phyloP scores from a whole-genome alignment of 2,329 filamentous ascomycete genomes.

The Diaporthe longicolla region DNA sequence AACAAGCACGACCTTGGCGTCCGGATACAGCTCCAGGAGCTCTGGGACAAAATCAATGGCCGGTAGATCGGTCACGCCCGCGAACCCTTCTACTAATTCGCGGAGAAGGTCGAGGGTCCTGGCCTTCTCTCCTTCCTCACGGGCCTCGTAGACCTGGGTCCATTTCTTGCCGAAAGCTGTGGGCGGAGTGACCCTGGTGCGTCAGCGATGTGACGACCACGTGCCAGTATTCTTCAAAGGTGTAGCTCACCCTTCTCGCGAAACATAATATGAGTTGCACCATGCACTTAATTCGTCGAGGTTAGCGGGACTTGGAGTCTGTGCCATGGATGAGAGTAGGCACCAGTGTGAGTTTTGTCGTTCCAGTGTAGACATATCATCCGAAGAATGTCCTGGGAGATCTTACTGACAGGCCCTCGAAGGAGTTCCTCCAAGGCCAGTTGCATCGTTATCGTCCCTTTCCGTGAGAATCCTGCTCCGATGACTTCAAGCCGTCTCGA shows the following conservation, averaged over 20 bases:
- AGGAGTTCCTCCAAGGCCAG: constrained; percentile 14
- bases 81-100: constrained; percentile 54
- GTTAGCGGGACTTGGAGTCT: not conserved
- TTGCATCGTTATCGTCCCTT: constrained; percentile 4
- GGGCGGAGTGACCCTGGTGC: not conserved
- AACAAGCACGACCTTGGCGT: constrained; percentile 58
- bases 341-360: too few species aligned
- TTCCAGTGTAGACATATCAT: not conserved
- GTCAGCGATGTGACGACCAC: not conserved
- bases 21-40: constrained; percentile 58
- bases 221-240: not conserved
- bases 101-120: constrained; percentile 45
- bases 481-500: constrained; percentile 22
- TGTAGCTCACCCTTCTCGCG: constrained; percentile 17
- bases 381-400: not conserved
- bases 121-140: constrained; percentile 5
- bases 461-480: constrained; percentile 21
- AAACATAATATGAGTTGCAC: constrained; percentile 11
- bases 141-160: constrained; percentile 25
- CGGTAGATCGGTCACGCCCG: constrained; percentile 58
- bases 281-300: constrained; percentile 17
- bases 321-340: not conserved
- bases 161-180: constrained; percentile 3
- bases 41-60: constrained; percentile 56
- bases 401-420: constrained; percentile 15